A percentile compares a stretch with the other conserved stretches of the same genome.
phyloP scores from a whole-genome alignment of 75 land plant species.

The Cunninghamia lanceolata region DNA sequence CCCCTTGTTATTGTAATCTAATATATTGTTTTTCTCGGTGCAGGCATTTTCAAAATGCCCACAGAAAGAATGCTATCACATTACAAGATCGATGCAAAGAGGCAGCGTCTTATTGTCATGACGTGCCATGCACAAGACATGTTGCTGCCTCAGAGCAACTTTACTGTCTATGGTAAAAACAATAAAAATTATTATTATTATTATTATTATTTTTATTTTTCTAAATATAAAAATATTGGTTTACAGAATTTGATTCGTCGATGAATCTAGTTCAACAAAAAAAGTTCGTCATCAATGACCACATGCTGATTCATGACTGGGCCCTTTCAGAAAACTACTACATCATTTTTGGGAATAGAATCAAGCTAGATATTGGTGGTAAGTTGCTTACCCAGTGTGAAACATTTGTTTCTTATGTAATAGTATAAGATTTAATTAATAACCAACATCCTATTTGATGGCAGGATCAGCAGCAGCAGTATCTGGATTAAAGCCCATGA shows the following conservation, averaged over 20 bases:
- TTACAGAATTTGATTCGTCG: constrained; percentile 53
- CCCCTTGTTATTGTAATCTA: background rate
- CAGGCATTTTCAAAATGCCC: constrained; percentile 82
- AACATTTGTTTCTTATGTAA: background rate
- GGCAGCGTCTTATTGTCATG: constrained; percentile 52
- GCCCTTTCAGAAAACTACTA: constrained; percentile 71
- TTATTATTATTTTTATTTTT: too few species aligned
- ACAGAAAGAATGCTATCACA: constrained; percentile 64
- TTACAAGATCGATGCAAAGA: constrained; percentile 58
- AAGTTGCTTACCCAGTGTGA: background rate
- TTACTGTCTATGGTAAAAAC: constrained; percentile 72
- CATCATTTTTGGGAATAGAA: constrained; percentile 61
- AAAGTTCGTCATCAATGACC: constrained; percentile 57
- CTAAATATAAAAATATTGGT: background rate
- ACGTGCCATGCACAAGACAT: constrained; percentile 81
- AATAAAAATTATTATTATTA: too few species aligned
- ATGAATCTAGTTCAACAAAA: constrained; percentile 52
- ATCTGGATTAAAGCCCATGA: constrained; percentile 56
- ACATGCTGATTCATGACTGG: constrained; percentile 89
- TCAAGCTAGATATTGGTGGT: constrained; percentile 75
- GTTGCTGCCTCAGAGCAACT: constrained; percentile 69
- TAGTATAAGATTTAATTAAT: background rate
- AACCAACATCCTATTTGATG: background rate
- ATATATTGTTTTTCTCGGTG: background rate
- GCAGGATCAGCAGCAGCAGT: constrained; percentile 57